Conservation (phyloP, 495 filamentous ascomycete genomes). For the Mytilinidion resinicola region DNA sequence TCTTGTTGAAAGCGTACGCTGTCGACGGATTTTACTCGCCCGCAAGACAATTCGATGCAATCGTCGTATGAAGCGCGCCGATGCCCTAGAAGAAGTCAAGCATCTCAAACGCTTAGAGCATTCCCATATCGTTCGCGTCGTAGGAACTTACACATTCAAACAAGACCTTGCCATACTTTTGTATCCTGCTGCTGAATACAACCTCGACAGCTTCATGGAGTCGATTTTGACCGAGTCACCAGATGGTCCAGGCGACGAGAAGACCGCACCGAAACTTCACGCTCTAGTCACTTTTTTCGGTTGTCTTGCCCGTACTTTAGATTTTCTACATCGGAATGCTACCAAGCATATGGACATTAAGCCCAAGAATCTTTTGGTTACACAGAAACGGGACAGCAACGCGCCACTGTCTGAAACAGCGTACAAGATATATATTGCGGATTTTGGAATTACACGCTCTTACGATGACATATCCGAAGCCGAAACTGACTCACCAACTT, state of each 20-base stretch:
- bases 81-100: slow-evolving; percentile 6
- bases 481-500: neutral
- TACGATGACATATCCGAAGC: neutral
- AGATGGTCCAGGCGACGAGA: neutral
- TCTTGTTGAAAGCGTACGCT: neutral
- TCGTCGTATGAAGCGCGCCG: slow-evolving; percentile 1
- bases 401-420: neutral
- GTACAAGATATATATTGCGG: neutral
- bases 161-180: slow-evolving; percentile 2
- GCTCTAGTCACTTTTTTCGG: neutral
- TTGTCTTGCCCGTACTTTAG: neutral
- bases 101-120: slow-evolving; percentile 1
- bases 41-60: slow-evolving; percentile 5
- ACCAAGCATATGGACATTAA: slow-evolving; percentile 7
- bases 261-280: neutral
- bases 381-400: neutral
- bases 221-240: neutral
- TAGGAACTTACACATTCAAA: slow-evolving; percentile 1
- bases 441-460: neutral
- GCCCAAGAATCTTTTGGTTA: neutral
- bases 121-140: slow-evolving; percentile 3
- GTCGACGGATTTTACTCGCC: neutral
- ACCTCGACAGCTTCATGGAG: neutral
- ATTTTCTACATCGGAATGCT: neutral
- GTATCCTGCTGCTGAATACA: slow-evolving; percentile 1